phyloP scores from a whole-genome alignment of 768 basidiomycete species.

The Rhodocollybia butyracea region DNA sequence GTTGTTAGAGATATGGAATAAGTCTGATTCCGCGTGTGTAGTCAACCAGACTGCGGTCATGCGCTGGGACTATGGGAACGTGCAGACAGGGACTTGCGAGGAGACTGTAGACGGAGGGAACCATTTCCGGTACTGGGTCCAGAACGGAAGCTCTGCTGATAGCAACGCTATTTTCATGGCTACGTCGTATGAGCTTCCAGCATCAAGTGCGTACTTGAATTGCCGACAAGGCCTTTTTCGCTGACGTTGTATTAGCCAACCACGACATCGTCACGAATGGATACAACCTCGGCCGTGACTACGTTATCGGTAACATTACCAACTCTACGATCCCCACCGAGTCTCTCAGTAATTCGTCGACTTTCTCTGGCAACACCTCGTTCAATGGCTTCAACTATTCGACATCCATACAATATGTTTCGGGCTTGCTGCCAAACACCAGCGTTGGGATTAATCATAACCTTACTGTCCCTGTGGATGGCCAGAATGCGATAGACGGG shows the following conservation, averaged over 20 bases:
- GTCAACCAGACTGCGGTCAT: conserved; percentile 81
- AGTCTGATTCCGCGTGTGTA: conserved; percentile 21
- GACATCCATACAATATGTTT: conserved; percentile 62
- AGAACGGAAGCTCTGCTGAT: conserved; percentile 61
- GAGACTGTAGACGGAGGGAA: conserved; percentile 86
- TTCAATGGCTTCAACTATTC: conserved; percentile 70
- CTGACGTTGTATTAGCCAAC: no score
- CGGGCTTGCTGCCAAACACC: conserved; percentile 68
- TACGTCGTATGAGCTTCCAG: conserved; percentile 67
- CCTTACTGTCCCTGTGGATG: conserved; percentile 41
- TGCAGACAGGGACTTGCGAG: conserved; percentile 74
- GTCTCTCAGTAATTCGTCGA: conserved; percentile 50
- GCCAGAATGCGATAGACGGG: conserved; percentile 71
- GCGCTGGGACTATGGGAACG: conserved; percentile 81
- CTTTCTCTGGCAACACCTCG: conserved; percentile 61
- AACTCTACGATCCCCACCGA: conserved; percentile 41
- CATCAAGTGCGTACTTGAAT: conserved; percentile 38
- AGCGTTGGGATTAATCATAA: conserved; percentile 72
- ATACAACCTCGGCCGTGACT: conserved; percentile 84
- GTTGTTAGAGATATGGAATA: neutral
- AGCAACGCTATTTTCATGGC: conserved; percentile 78
- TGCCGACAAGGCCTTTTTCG: neutral
- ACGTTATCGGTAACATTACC: conserved; percentile 86
- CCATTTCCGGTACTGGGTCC: conserved; percentile 88
- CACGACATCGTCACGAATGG: conserved; percentile 79